Base-by-base conservation (phyloP, 2,329 filamentous ascomycete species). In the Aspergillus persii region DNA sequence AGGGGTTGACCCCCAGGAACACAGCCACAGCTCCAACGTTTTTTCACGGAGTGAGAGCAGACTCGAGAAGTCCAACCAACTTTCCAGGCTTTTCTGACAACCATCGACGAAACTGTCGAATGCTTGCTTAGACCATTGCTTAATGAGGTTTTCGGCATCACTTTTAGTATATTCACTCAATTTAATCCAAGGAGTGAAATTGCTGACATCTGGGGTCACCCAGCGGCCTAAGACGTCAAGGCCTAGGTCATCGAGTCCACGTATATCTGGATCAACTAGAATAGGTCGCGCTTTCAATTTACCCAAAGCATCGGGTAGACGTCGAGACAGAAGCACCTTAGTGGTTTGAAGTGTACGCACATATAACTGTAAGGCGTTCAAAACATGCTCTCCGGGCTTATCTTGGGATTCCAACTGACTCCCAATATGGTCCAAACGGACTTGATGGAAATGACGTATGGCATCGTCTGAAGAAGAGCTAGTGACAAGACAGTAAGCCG, bases 141-240 rank as follows among this genome's bases (percentile, higher is more conserved):
- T 81, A 12, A 91, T 80, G 73, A 85, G 85, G 2, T 85, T 83
- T 47, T 83, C 81, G 0, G 85, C 84, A 61, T 86, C 83, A 27
- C 79, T 76, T 23, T 83, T 85, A 27, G 87, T 84, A 4, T 91
- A 74, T 64, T 95, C 90, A 64, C 93, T 91, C 67, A 96, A 88
- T 31, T 90, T 87, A 39, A 96, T 90, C 78, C 92, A 96, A 0
- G 93, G 93, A 0, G 88, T 94, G 71, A 96, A 97, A 64, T 89
- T 89, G 50, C 85, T 86, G 47, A 96, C 90, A 61, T 96, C 91
- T 7, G 92, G 87, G 18, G 89, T 84, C 62, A 95, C 90, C 90
- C 92, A 96, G 23, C 83, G 83, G 63, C 88, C 86, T 68, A 91
- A 87, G 8, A 95, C 77, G 69, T 96, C 92, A 29, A 97, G 78